Evolutionary conservation across 75 land plant species (phyloP).

Genomic region (Selaginella moellendorffii): DNA sequence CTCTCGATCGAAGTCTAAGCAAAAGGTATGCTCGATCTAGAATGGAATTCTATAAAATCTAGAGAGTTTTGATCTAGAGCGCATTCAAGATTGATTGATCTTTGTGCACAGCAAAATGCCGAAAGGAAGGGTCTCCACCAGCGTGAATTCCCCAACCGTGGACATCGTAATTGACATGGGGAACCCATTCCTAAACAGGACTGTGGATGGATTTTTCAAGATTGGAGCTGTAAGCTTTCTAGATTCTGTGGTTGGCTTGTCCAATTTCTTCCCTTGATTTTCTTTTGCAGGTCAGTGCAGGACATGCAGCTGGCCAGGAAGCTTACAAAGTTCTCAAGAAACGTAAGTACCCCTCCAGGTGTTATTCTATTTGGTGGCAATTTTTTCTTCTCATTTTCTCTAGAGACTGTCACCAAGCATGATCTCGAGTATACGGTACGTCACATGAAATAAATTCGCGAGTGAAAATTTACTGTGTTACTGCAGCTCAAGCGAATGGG

Average conservation of each 20-base stretch:
- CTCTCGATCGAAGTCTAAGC: too few relatives aligned
- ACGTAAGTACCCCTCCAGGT: constrained; percentile 10
- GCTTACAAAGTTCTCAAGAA: constrained; percentile 15
- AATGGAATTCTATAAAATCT: too few relatives aligned
- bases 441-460: background rate
- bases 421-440: constrained; percentile 30
- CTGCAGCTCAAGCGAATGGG: constrained; percentile 71
- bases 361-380: background rate
- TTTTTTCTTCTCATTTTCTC: background rate
- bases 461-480: background rate
- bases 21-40: too few relatives aligned
- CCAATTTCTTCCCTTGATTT: background rate
- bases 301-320: constrained; percentile 51
- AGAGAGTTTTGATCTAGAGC: too few relatives aligned
- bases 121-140: constrained; percentile 22
- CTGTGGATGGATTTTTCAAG: constrained; percentile 77
- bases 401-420: constrained; percentile 31
- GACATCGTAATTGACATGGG: constrained; percentile 61
- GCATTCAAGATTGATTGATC: too few relatives aligned
- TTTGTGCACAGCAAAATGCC: too few relatives aligned
- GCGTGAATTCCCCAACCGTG: constrained; percentile 38
- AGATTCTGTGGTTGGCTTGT: background rate
- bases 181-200: constrained; percentile 58
- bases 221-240: constrained; percentile 37
- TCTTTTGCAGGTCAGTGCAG: constrained; percentile 44